Evolutionary conservation across 805 yeast genomes (phyloP), one percentile per base, ranked within the genome.

Genomic region (Tetrapisispora taiwanensis): DNA sequence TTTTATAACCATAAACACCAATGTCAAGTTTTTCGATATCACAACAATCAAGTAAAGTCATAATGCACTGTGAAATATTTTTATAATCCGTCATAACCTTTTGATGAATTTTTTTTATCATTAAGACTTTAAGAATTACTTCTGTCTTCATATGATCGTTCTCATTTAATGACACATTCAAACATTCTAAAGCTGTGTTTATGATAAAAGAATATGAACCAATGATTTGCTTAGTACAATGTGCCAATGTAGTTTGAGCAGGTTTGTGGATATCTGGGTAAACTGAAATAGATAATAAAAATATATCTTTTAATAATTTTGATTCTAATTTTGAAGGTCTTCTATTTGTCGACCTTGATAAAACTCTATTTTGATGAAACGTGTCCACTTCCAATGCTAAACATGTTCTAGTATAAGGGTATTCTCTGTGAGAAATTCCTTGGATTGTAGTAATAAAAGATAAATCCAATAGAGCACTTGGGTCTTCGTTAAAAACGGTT

Each of bases 321-420:
- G 70, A 74, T 49, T 88, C 96, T 9, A 81, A 57, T 7, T 71
- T 74, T 0, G 86, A 75, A 53, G 85, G 84, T 7, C 79, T 67
- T 48, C 95, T 71, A 3, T 84, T 78, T 0, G 90, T 82, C 0
- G 87, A 74, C 53, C 81, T 85, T 31, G 84, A 70, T 1, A 78
- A 68, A 22, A 82, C 75, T 52, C 97, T 74, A 51, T 83, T 79
- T 59, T 77, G 76, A 51, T 89, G 96, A 49, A 78, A 83, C 14
- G 79, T 67, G 44, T 79, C 83, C 13, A 87, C 69, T 44, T 95
- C 72, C 0, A 84, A 76, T 3, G 84, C 94, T n/a, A 87, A 58
- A 1, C 84, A 73, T 0, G 85, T 72, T 56, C 96, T 77, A 0
- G 97, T 88, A 50, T 71, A 81, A 1, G 88, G 85, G 47, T 81